Evolutionary conservation across 805 yeast species (phyloP), one percentile per base, ranked within the genome.

Genomic region (Yarrowia bubula): DNA sequence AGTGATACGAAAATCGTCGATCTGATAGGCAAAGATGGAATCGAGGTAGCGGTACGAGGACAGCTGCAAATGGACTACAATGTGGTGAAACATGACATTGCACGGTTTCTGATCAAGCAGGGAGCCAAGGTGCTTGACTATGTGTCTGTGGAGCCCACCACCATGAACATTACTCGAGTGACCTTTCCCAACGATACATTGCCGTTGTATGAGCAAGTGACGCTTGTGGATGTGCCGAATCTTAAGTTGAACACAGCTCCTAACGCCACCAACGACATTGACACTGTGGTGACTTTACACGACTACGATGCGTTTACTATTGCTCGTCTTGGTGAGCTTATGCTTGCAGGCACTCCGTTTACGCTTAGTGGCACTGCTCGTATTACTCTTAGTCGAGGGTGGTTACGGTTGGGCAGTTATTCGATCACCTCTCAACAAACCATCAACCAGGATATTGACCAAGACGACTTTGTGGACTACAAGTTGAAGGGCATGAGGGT

Each of bases 221-320:
- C 64, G 5, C 33, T 58, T 1, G 64, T 58, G 22, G 51, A 58
- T 15, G 64, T 58, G 7, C 64, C 64, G 1, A 11, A 32, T 6
- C 22, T 58, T 3, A 2, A 13, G 5, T 22, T 58, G 8, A 58
- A 58, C 51, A 58, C 51, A 8, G 14, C 43, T 13, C 42, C 39
- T 15, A 13, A 7, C 2, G 64, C 64, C 2, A 4, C 33, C 14
- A 58, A 42, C 43, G 15, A 44, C 13, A 18, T 58, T 35, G 64
- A 58, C 4, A 44, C 43, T 1, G 42, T 58, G 2, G 64, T 58
- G 2, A 58, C 64, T 14, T 18, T 58, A 9, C 51, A 58, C n/a
- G 64, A 58, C 6, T 58, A 58, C 43, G 43, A 58, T 14, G 43
- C 64, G 8, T 42, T 14, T 51, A 58, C 64, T 8, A 43, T 58